Conservation (phyloP, 1,139 yeast species). For the Yamadazyma triangularis region DNA sequence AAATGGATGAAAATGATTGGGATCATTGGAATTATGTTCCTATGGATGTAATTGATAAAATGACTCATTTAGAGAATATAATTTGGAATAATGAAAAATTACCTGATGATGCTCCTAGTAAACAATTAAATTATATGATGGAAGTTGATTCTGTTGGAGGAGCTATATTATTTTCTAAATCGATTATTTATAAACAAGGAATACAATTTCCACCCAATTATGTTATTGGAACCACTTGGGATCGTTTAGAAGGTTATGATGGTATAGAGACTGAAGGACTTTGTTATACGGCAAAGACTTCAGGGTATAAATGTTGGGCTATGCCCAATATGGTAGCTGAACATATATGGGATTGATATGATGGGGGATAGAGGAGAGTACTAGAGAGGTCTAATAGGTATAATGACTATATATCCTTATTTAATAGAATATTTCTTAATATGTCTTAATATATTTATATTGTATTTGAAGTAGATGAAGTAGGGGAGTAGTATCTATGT, state of each 20-base stretch:
- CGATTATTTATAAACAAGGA: constrained; percentile 41
- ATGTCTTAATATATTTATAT: too few relatives aligned
- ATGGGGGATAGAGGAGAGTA: too few relatives aligned
- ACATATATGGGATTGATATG: constrained; percentile 16
- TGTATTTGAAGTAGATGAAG: too few relatives aligned
- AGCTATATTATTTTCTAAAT: constrained; percentile 40
- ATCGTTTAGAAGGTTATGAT: constrained; percentile 44
- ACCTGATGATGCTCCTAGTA: constrained; percentile 9
- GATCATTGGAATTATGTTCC: constrained; percentile 37
- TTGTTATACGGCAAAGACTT: constrained; percentile 41
- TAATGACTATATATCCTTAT: too few relatives aligned
- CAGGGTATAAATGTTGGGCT: constrained; percentile 44
- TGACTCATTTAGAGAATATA: constrained; percentile 29
- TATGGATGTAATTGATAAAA: constrained; percentile 23
- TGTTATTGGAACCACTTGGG: constrained; percentile 46
- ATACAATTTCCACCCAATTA: constrained; percentile 42
- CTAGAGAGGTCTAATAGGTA: too few relatives aligned
- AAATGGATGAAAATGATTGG: constrained; percentile 29
- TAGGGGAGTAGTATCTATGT: too few relatives aligned
- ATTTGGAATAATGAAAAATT: constrained; percentile 11
- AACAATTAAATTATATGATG: too few relatives aligned
- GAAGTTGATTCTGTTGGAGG: constrained; percentile 49
- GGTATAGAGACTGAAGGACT: constrained; percentile 53
- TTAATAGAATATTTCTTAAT: too few relatives aligned
- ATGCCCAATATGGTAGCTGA: constrained; percentile 36